phyloP scores from a whole-genome alignment of 768 basidiomycete species.

The Strobilomyces confusus region DNA sequence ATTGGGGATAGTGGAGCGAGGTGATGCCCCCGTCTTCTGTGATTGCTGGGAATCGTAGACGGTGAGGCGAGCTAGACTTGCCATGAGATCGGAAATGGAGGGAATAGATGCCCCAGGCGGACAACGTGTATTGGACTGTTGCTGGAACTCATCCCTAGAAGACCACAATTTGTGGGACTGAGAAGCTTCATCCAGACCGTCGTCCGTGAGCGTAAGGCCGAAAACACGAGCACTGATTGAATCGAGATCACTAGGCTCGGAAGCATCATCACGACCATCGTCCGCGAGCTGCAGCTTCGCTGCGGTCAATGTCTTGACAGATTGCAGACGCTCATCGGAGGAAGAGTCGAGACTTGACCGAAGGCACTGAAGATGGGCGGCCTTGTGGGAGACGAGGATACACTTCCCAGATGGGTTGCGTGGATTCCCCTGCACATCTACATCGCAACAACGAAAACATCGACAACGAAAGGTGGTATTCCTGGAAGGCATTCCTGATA shows the following conservation, averaged over 20 bases:
- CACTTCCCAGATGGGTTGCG: neutral
- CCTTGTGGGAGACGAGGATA: neutral
- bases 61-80: neutral
- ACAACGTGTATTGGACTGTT: no score
- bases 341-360: neutral
- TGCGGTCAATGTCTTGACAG: neutral
- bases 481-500: neutral
- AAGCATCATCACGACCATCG: neutral
- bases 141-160: neutral
- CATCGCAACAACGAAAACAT: neutral
- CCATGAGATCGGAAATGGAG: neutral
- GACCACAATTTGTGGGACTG: neutral
- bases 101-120: neutral
- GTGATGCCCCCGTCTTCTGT: no score
- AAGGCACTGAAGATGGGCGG: neutral
- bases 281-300: neutral
- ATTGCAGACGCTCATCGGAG: neutral
- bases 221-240: no score
- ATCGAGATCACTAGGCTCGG: no score
- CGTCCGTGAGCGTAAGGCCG: neutral
- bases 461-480: neutral
- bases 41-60: neutral
- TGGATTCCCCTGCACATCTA: neutral
- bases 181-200: neutral
- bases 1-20: neutral